A percentile compares a stretch with the other conserved stretches of the same genome.
phyloP scores from a whole-genome alignment of 73 alveolate genomes.

The Symbiodinium pilosum region DNA sequence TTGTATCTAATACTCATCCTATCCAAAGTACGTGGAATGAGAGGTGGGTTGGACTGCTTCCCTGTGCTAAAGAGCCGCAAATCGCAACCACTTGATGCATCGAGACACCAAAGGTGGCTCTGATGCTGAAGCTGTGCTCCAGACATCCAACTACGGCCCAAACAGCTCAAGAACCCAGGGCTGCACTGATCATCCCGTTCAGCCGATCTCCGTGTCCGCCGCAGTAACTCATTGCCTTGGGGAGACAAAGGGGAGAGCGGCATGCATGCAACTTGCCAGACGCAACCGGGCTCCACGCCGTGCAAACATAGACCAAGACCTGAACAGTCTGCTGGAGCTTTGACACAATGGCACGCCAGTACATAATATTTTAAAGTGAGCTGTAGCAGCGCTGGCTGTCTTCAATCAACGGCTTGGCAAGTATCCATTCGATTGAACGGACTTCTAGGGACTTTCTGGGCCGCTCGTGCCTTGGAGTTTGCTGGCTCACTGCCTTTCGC shows the following conservation, averaged over 20 bases:
- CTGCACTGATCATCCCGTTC: slow-evolving; percentile 62
- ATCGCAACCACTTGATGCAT: background rate
- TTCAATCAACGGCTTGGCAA: no score
- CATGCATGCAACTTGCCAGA: background rate
- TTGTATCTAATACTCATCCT: background rate
- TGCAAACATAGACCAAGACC: slow-evolving; percentile 70
- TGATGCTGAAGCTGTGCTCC: no score
- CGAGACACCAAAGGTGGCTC: no score
- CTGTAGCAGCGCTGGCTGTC: no score
- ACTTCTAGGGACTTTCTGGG: no score
- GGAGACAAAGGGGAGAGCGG: background rate
- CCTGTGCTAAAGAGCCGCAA: background rate
- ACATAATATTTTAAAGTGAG: no score
- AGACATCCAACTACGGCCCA: no score
- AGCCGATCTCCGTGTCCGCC: slow-evolving; percentile 86
- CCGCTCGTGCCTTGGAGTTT: background rate
- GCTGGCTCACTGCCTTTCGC: background rate
- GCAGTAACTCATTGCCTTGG: slow-evolving; percentile 70
- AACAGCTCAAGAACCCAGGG: background rate
- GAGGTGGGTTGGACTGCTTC: background rate
- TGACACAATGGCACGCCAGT: no score
- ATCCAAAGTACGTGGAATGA: background rate
- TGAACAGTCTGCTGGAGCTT: no score
- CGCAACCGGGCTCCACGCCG: slow-evolving; percentile 15
- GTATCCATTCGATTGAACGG: no score